Conservation (phyloP, 75 land plant species). For the Picea sitchensis region DNA sequence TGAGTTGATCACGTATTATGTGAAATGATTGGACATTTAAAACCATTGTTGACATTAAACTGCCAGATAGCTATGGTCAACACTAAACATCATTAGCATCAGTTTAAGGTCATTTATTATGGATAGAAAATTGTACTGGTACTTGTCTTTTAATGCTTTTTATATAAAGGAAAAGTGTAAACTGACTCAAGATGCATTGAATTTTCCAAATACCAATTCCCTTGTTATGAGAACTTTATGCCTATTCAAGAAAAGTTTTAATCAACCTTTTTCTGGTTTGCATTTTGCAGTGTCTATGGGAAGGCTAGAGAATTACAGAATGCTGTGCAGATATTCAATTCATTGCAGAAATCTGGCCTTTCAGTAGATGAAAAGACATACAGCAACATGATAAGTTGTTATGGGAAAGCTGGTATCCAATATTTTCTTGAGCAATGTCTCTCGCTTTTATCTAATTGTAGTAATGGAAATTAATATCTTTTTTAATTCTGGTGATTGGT, state of each 20-base stretch:
- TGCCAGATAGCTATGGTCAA: neutral
- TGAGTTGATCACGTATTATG: neutral
- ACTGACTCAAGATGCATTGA: neutral
- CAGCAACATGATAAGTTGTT: conserved; percentile 68
- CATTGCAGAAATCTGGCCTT: conserved; percentile 33
- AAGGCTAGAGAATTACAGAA: conserved; percentile 58
- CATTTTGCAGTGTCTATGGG: conserved; percentile 69
- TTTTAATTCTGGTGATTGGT: too few species aligned
- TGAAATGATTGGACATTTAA: neutral
- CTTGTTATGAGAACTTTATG: neutral
- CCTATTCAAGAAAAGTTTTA: neutral
- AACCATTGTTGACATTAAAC: neutral
- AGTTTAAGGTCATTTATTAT: neutral
- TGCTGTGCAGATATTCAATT: conserved; percentile 64
- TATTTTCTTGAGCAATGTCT: neutral
- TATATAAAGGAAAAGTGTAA: too few species aligned
- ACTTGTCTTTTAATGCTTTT: neutral
- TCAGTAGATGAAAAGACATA: conserved; percentile 78
- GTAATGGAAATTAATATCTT: neutral
- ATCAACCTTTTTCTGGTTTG: neutral
- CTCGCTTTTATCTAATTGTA: neutral
- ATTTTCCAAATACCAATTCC: neutral
- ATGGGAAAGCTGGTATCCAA: conserved; percentile 73
- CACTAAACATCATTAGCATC: neutral
- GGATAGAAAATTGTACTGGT: neutral